Conservation (phyloP, 768 basidiomycete genomes). For the Podaxis sp. region DNA sequence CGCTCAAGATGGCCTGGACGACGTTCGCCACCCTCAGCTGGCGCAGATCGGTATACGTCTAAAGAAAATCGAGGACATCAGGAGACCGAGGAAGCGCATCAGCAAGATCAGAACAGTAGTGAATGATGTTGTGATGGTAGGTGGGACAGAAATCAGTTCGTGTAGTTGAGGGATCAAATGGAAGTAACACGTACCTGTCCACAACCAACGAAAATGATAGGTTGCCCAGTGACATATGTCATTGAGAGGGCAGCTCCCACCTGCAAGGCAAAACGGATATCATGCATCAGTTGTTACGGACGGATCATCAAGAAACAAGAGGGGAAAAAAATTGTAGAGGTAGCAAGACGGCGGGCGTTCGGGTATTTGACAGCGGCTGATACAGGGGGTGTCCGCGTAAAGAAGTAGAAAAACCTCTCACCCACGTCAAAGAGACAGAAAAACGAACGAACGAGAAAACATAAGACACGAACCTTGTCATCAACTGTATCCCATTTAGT, state of each 20-base stretch:
- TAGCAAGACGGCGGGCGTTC: too few species aligned
- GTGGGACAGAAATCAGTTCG: slow-evolving; percentile 8
- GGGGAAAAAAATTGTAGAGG: neutral
- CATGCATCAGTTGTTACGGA: neutral
- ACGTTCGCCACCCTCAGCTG: slow-evolving; percentile 91
- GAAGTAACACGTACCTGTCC: slow-evolving; percentile 68
- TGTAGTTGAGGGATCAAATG: neutral
- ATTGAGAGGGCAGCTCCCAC: slow-evolving; percentile 98
- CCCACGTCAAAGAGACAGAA: too few species aligned
- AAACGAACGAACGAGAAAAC: neutral
- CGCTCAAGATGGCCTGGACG: slow-evolving; percentile 86
- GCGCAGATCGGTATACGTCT: slow-evolving; percentile 96
- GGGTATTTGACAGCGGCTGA: neutral
- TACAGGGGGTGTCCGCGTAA: neutral
- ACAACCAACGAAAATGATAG: slow-evolving; percentile 97
- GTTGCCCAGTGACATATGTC: slow-evolving; percentile 99
- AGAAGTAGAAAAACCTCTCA: too few species aligned
- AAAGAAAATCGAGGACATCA: slow-evolving; percentile 1
- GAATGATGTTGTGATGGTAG: neutral
- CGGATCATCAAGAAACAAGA: neutral
- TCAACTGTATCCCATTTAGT: slow-evolving; percentile 99
- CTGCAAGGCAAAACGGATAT: slow-evolving; percentile 35
- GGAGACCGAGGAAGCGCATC: neutral
- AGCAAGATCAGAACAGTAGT: neutral
- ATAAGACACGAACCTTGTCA: slow-evolving; percentile 67